Evolutionary conservation across 768 basidiomycete species (phyloP).

Genomic region (Hygrophorus pudorinus): DNA sequence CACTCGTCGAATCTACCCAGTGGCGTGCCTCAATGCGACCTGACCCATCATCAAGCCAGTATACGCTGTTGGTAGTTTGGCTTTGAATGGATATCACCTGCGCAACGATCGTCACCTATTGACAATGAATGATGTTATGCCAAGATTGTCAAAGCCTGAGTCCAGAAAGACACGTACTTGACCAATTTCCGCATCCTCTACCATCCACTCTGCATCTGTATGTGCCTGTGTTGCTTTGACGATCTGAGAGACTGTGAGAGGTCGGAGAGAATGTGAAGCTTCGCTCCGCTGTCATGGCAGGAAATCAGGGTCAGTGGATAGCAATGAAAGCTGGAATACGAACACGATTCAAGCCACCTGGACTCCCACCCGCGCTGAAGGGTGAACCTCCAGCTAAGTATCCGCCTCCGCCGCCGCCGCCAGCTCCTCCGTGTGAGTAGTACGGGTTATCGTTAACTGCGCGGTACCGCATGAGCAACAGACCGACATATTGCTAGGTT

Average conservation of each 20-base stretch:
- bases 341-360: conserved; percentile 41
- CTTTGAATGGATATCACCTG: conserved; percentile 57
- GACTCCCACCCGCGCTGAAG: conserved; percentile 48
- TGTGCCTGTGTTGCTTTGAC: conserved; percentile 71
- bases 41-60: conserved; percentile 80
- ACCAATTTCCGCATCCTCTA: conserved; percentile 74
- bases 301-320: neutral
- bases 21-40: conserved; percentile 68
- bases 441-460: conserved; percentile 27
- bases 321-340: conserved; percentile 6
- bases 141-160: conserved; percentile 4
- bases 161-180: conserved; percentile 38
- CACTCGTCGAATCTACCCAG: conserved; percentile 65
- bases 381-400: conserved; percentile 54
- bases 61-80: conserved; percentile 75
- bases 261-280: conserved; percentile 26
- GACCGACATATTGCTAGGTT: neutral
- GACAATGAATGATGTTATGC: neutral
- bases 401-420: conserved; percentile 35
- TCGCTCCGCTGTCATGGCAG: conserved; percentile 19
- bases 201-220: conserved; percentile 78
- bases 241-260: conserved; percentile 33
- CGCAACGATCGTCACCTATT: conserved; percentile 64
- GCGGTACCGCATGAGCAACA: conserved; percentile 5
- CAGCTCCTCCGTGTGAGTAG: conserved; percentile 29